Evolutionary conservation across 169 alveolate genomes (phyloP), one percentile per base, ranked within the genome.

Genomic region (Eimeria falciformis): DNA sequence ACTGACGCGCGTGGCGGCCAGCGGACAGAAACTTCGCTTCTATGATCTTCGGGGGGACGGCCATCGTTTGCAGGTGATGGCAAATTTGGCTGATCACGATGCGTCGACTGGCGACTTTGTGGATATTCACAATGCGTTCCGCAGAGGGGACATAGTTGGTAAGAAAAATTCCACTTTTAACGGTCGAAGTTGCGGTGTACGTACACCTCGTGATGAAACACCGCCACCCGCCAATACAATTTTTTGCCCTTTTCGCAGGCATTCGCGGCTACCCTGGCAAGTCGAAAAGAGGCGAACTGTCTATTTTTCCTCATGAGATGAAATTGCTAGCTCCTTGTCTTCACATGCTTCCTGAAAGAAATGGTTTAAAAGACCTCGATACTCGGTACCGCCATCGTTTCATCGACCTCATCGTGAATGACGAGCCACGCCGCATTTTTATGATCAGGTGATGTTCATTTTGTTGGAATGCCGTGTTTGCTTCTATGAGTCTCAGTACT

Each of bases 281-380:
- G 96, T 97, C 99, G 73, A 97, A 97, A 93, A 96, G 97, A 73
- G 99, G 99, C 33, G 99, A 98, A 94, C 93, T 99, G 47, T 96
- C 99, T 17, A 96, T 99, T 77, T 97, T 98, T 68, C 99, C 99
- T 17, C 95, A 90, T 5, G 95, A 95, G 65, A 96, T 98, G 55
- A 92, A 95, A 85, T 81, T 97, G 79, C 97, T 99, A 25, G 96
- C 99, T 11, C 97, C 99, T 53, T 98, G 99, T 90, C 95, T 98
- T 56, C 99, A 98, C 94, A 98, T 98, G 98, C 96, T 98, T 68
- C 99, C 99, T 78, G 96, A 97, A 79, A 97, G 97, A 88, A 97
- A 96, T 94, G 99, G 99, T 5, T 97, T 98, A 33, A 98, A 98
- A 96, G 99, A 98, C 90, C 96, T 97, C 82, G 99, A 97, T 99